phyloP scores from a whole-genome alignment of 331 rosid species.

The Arachis monticola region DNA sequence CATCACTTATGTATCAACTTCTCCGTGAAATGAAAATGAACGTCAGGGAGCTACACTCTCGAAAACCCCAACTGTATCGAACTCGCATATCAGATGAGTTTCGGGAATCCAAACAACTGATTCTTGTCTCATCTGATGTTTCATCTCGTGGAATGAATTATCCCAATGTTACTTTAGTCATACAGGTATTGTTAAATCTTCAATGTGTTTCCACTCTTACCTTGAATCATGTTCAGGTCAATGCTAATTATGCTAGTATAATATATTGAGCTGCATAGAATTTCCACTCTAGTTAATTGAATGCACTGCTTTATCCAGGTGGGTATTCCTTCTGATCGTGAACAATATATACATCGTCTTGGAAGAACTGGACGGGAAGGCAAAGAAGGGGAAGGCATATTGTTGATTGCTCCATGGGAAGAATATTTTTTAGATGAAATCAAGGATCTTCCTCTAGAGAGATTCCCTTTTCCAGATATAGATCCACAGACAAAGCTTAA shows the following conservation, averaged over 20 bases:
- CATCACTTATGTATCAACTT: slow-evolving; percentile 70
- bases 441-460: slow-evolving; percentile 79
- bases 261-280: neutral
- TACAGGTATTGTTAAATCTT: slow-evolving; percentile 63
- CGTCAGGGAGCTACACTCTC: slow-evolving; percentile 89
- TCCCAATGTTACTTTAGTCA: slow-evolving; percentile 92
- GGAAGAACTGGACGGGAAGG: slow-evolving; percentile 97
- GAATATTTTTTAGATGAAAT: slow-evolving; percentile 76
- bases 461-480: slow-evolving; percentile 59
- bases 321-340: slow-evolving; percentile 86
- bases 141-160: slow-evolving; percentile 92
- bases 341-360: slow-evolving; percentile 89
- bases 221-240: slow-evolving; percentile 15
- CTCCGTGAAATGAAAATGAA: slow-evolving; percentile 92
- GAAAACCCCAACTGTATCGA: slow-evolving; percentile 86
- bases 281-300: slow-evolving; percentile 14
- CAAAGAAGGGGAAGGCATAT: slow-evolving; percentile 80
- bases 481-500: slow-evolving; percentile 60
- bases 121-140: slow-evolving; percentile 96
- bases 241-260: slow-evolving; percentile 6
- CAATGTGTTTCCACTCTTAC: slow-evolving; percentile 13
- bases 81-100: slow-evolving; percentile 92
- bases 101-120: slow-evolving; percentile 66
- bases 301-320: slow-evolving; percentile 51
- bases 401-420: slow-evolving; percentile 97